A percentile compares a stretch with the other conserved stretches of the same genome.
These are phyloP conservation scores for Solanum tarapatanum DNA, from an alignment of 257 asterid genomes.

Conservation along the genomic window DNA sequence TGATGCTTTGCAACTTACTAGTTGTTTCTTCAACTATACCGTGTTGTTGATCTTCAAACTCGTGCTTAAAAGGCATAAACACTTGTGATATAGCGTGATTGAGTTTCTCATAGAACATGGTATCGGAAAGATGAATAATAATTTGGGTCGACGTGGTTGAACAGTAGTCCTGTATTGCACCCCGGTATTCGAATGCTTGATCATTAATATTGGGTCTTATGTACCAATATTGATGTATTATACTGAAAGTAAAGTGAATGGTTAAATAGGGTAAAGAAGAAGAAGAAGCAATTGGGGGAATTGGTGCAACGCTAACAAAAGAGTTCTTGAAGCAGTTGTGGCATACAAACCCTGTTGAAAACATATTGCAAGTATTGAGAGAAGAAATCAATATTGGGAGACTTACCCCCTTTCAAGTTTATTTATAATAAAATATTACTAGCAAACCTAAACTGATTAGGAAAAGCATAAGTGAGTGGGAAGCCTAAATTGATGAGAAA, in stretches of 20 bases:
- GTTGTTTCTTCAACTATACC: neutral
- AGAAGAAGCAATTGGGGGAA: neutral
- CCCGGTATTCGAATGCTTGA: neutral
- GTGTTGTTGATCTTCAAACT: neutral
- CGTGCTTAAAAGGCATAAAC: neutral
- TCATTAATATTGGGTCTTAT: neutral
- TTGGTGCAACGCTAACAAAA: neutral
- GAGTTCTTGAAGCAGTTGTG: neutral
- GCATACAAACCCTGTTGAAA: neutral
- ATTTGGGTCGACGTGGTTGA: neutral
- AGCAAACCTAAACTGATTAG: too few species aligned
- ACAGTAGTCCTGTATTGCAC: too few species aligned
- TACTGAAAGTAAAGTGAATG: neutral
- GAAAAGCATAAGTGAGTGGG: too few species aligned
- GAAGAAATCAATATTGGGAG: neutral
- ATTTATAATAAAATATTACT: neutral
- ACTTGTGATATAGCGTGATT: neutral
- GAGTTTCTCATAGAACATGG: neutral
- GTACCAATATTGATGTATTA: neutral
- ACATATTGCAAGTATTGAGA: neutral
- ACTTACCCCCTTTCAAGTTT: neutral
- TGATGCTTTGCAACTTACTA: neutral
- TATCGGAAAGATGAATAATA: neutral
- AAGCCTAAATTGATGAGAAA: too few species aligned
- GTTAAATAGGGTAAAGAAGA: neutral